Evolutionary conservation across 176 grass and related monocot species (phyloP).

Genomic region (Cenchrus purpureus): DNA sequence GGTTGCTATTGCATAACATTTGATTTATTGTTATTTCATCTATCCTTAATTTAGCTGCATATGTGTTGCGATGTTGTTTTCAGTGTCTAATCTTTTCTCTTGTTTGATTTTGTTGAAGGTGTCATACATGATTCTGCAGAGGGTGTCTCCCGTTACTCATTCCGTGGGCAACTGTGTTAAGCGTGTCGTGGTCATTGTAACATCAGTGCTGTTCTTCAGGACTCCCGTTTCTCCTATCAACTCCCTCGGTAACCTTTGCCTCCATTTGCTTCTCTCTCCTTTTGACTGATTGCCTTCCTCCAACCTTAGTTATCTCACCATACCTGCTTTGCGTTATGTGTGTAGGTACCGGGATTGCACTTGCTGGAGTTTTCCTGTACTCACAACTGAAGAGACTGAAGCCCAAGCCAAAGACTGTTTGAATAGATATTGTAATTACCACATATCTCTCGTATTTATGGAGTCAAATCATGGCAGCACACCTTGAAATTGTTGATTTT

Average conservation of each 20-base stretch:
- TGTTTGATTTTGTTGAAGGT: conserved; percentile 52
- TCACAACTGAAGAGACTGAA: conserved; percentile 90
- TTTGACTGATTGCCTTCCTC: neutral
- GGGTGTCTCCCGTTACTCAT: conserved; percentile 88
- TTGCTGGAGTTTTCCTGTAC: conserved; percentile 87
- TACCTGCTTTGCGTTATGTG: neutral
- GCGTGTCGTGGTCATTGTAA: conserved; percentile 87
- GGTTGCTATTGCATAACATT: neutral
- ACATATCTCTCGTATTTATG: neutral
- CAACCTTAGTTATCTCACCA: neutral
- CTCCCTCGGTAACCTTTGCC: conserved; percentile 61
- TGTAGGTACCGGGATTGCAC: conserved; percentile 72
- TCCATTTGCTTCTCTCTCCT: neutral
- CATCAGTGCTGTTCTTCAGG: conserved; percentile 92
- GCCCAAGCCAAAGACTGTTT: conserved; percentile 76
- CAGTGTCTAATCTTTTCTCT: neutral
- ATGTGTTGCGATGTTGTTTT: neutral
- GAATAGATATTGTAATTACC: neutral
- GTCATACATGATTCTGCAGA: conserved; percentile 89
- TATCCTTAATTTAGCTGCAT: neutral
- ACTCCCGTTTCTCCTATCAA: conserved; percentile 93
- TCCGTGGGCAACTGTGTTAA: conserved; percentile 96
- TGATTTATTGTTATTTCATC: neutral
- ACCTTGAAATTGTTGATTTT: neutral
- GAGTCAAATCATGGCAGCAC: neutral